Base-by-base conservation (phyloP, 495 filamentous ascomycete genomes). In the Penicillium pancosmium region DNA sequence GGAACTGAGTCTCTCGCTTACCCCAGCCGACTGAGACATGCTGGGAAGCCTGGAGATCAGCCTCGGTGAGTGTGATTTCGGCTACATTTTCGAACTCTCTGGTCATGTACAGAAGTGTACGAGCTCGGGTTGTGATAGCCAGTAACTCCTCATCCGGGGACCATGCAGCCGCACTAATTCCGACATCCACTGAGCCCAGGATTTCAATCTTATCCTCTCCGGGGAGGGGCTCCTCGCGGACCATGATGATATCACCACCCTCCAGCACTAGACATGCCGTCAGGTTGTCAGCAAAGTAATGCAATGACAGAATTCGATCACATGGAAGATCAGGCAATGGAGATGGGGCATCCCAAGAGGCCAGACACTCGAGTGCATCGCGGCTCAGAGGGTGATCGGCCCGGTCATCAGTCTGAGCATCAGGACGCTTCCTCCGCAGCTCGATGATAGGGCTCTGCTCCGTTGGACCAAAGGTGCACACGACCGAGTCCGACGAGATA, bases 1-100 rank as follows among this genome's bases (percentile, higher is more conserved):
- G 89, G 67, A 98, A 98, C 74, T 98, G 94, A 6, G 94, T 98
- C 73, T 98, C 94, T 68, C 88, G 87, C 78, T 98, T 98, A 59
- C 94, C 94, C 94, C 94, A 98, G 52, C 94, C 94, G 21, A 98
- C 94, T 18, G 92, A 96, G 44, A 98, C 94, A 83, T 98, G 94
- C 70, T 90, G 91, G 1, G 94, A 98, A 2, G 85, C 82, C 66
- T 92, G 87, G 54, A 97, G 78, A 72, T 98, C 94, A 23, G 91
- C 88, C 4, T 76, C 65, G 4, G 82, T 82, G 62, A 97, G 86
- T 12, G 79, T 79, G 57, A 90, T 81, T 65, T 90, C 87, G 7
- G 86, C 80, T 54, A 95, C 83, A 64, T 87, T 87, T 66, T 98
- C 93, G 63, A 97, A 96, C 43, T 87, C 86, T 58, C 93, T 82